A percentile compares a stretch with the other conserved stretches of the same genome.
Conservation (phyloP, 1,284 basidiomycete species). For the Apiotrichum porosum region DNA sequence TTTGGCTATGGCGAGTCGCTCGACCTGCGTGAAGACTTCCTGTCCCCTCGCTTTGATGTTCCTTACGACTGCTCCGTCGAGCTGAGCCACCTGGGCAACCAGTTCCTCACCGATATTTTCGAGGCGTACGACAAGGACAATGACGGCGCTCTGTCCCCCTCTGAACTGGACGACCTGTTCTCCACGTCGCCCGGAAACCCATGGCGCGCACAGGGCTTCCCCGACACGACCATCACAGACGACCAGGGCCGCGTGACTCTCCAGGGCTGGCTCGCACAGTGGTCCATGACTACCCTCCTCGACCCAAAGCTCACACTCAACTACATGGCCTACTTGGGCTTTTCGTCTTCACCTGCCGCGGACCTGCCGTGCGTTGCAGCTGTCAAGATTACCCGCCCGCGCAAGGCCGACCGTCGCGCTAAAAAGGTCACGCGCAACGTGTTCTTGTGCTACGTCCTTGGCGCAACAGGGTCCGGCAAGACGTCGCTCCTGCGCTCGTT, state of each 20-base stretch:
- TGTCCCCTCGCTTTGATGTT: slow-evolving; percentile 87
- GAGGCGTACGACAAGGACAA: slow-evolving; percentile 96
- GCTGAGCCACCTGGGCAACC: slow-evolving; percentile 85
- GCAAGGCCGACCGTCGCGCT: slow-evolving; percentile 79
- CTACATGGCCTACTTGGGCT: slow-evolving; percentile 78
- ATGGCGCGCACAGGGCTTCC: slow-evolving; percentile 79
- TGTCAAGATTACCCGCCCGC: slow-evolving; percentile 70
- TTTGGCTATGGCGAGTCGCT: slow-evolving; percentile 97
- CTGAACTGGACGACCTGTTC: slow-evolving; percentile 86
- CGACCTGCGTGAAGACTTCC: slow-evolving; percentile 77
- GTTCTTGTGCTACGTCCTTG: slow-evolving; percentile 87
- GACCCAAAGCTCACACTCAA: slow-evolving; percentile 87
- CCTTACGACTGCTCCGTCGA: slow-evolving; percentile 92
- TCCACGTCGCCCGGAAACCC: slow-evolving; percentile 92
- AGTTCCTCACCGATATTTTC: slow-evolving; percentile 96
- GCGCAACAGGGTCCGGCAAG: slow-evolving; percentile 93
- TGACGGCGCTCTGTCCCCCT: slow-evolving; percentile 81
- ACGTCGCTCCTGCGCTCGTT: slow-evolving; percentile 80
- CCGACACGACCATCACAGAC: slow-evolving; percentile 83
- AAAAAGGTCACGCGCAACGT: slow-evolving; percentile 83
- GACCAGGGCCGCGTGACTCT: slow-evolving; percentile 86
- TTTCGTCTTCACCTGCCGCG: slow-evolving; percentile 48
- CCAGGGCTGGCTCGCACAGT: slow-evolving; percentile 97
- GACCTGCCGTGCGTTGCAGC: slow-evolving; percentile 61
- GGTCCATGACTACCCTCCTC: slow-evolving; percentile 97